These are phyloP conservation scores for Triangularia setosa DNA, from an alignment of 2,329 filamentous ascomycete genomes.

Conservation along the genomic window DNA sequence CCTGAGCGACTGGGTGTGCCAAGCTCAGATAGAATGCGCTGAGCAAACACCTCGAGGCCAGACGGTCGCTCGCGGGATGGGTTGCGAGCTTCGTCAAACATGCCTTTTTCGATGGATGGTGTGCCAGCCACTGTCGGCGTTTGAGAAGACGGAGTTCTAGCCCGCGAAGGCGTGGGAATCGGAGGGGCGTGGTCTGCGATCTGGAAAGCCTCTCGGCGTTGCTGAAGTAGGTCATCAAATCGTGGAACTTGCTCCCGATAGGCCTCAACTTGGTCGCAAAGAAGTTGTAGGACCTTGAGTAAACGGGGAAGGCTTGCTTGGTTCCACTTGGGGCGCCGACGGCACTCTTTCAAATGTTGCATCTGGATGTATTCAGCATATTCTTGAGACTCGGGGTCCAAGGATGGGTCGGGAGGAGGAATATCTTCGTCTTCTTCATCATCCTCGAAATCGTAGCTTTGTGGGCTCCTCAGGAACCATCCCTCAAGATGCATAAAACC, in stretches of 20 bases:
- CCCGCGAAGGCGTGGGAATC: conserved; percentile 25
- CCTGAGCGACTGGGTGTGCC: conserved; percentile 49
- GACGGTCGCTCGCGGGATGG: conserved; percentile 52
- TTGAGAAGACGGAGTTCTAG: conserved; percentile 16
- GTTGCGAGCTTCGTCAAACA: conserved; percentile 44
- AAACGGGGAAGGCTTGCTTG: conserved; percentile 49
- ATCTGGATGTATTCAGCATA: conserved; percentile 42
- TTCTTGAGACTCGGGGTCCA: conserved; percentile 38
- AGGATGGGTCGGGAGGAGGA: conserved; percentile 40
- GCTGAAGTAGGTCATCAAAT: conserved; percentile 68
- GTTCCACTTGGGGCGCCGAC: conserved; percentile 51
- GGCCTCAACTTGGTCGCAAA: conserved; percentile 58
- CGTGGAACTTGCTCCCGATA: conserved; percentile 64
- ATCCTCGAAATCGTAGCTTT: conserved; percentile 55
- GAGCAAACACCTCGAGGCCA: conserved; percentile 57
- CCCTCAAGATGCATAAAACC: conserved; percentile 80
- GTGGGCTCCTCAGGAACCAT: conserved; percentile 78
- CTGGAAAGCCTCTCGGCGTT: conserved; percentile 60
- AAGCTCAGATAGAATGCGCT: conserved; percentile 58
- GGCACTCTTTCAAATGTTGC: conserved; percentile 47
- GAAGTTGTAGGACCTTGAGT: conserved; percentile 52
- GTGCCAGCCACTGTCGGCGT: conserved; percentile 23
- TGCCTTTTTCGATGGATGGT: conserved; percentile 38
- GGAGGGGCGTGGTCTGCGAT: conserved; percentile 45
- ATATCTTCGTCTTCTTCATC: conserved; percentile 41